Evolutionary conservation across 2,329 filamentous ascomycete species (phyloP), one percentile per base, ranked within the genome.

Genomic region (Botryosphaeria dothidea): DNA sequence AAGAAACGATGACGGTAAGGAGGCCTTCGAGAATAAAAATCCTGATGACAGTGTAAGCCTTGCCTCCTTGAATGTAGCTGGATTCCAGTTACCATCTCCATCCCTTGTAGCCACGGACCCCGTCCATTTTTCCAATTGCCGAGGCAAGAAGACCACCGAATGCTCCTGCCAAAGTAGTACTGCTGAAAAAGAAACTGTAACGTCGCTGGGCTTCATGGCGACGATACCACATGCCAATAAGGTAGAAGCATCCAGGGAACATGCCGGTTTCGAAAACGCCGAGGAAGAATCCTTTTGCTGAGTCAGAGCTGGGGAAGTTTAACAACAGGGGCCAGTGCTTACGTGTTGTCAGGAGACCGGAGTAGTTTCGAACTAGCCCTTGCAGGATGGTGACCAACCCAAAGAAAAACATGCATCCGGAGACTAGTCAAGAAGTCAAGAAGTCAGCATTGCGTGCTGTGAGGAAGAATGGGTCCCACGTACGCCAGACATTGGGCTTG

Each of bases 181-280:
- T 92, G 72, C 86, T 89, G 82, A 98, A 98, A 83, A 98, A 98
- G 82, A 98, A 93, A 17, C 89, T 91, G 79, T 93, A 97, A 31
- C 95, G 88, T 72, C 92, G 92, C 78, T 98, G 94, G 2, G 93
- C 92, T 79, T 98, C 95, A 49, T 83, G 83, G 66, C 94, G 88
- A 66, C 89, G 88, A 72, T 98, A 99, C 93, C 91, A 96, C 46
- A 66, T 62, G 6, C 48, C 68, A 8, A 69, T 69, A 5, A 70
- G 65, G 36, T 71, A 71, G 61, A 72, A 71, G 77, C 87, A 90
- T 36, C 89, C 90, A 1, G 90, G 90, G 69, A 92, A 92, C 82
- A 84, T 83, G 63, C 81, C 81, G 0, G 80, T 75, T 62, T 81
- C 82, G 65, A 81, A 82, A 1, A 85, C 66, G 8, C 93, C 93